Evolutionary conservation across 2,329 filamentous ascomycete genomes (phyloP), one percentile per base, ranked within the genome.

Genomic region (Pezicula carpinea): DNA sequence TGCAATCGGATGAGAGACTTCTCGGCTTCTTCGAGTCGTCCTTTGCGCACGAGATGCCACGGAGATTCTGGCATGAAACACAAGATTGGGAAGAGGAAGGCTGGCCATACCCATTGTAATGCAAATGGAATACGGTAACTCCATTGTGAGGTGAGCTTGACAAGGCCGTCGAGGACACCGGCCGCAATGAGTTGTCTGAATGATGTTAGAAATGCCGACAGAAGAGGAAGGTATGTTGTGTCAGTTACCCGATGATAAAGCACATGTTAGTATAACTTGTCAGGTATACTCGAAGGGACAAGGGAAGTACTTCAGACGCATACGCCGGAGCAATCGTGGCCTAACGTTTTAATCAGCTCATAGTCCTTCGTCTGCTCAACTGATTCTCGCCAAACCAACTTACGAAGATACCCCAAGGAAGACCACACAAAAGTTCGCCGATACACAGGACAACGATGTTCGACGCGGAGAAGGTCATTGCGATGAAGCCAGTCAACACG

Each of bases 321-420:
- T 72, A 73, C 4, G 70, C 59, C 0, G 69, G 69, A 4, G 63
- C 64, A 0, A 63, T 66, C 2, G 68, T 72, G 6, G 68, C 66
- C 55, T 73, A 67, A 56, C n/a, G 13, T 11, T 29, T 6, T 6
- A 29, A 11, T 29, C 26, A 29, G 26, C 6, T 11, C 26, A 29
- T n/a, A n/a, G n/a, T n/a, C n/a, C n/a, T n/a, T n/a, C n/a, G 10
- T 29, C 39, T 38, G 15, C 34, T 32, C 44, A 29, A 2, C 71
- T 74, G 0, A 70, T 69, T 71, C 46, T 73, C 22, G 75, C 69
- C 2, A 73, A 73, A 47, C 71, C 74, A 26, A 76, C 72, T 54
- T 76, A 73, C 32, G 46, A 72, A 74, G 68, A 22, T 45, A 35
- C 64, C 63, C 64, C 64, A 65, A 2, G 67, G 63, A n/a, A 70